Conservation (phyloP, 495 filamentous ascomycete species). For the Penicillium waksmanii region DNA sequence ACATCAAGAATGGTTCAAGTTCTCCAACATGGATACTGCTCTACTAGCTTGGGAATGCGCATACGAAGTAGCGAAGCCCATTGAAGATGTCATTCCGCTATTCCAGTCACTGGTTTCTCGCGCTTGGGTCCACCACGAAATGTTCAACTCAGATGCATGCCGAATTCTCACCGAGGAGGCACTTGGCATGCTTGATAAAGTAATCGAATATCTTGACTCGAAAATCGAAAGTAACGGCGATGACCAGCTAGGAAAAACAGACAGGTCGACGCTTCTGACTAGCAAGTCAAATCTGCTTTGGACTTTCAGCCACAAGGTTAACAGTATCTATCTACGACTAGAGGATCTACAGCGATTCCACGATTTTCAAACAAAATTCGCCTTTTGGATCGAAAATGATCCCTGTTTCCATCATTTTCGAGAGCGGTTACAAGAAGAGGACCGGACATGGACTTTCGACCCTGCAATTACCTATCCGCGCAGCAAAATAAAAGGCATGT, state of each 20-base stretch:
- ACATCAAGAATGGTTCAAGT: slow-evolving; percentile 23
- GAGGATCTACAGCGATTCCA: slow-evolving; percentile 17
- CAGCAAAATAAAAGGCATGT: slow-evolving; percentile 12
- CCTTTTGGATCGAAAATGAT: slow-evolving; percentile 15
- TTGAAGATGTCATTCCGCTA: slow-evolving; percentile 20
- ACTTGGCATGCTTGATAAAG: slow-evolving; percentile 14
- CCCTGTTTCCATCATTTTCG: slow-evolving; percentile 11
- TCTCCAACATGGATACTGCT: slow-evolving; percentile 21
- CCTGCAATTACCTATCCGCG: not conserved
- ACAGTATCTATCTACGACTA: slow-evolving; percentile 6
- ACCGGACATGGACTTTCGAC: not conserved
- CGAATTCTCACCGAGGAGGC: slow-evolving; percentile 18
- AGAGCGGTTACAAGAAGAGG: slow-evolving; percentile 5
- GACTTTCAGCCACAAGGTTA: slow-evolving; percentile 9
- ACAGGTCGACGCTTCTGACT: slow-evolving; percentile 1
- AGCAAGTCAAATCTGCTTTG: slow-evolving; percentile 16
- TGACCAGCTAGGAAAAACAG: slow-evolving; percentile 6
- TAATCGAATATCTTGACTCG: slow-evolving; percentile 8
- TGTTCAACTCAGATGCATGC: slow-evolving; percentile 19
- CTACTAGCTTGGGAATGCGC: slow-evolving; percentile 22
- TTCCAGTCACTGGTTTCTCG: slow-evolving; percentile 24
- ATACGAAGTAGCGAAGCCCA: slow-evolving; percentile 15
- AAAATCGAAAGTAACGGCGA: slow-evolving; percentile 9
- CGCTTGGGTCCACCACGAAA: slow-evolving; percentile 20
- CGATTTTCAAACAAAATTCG: slow-evolving; percentile 12